Percentiles rank a stretch among this genome's conserved stretches.
Evolutionary conservation across 2,329 filamentous ascomycete species (phyloP).

Genomic region (Colletotrichum chrysophilum): DNA sequence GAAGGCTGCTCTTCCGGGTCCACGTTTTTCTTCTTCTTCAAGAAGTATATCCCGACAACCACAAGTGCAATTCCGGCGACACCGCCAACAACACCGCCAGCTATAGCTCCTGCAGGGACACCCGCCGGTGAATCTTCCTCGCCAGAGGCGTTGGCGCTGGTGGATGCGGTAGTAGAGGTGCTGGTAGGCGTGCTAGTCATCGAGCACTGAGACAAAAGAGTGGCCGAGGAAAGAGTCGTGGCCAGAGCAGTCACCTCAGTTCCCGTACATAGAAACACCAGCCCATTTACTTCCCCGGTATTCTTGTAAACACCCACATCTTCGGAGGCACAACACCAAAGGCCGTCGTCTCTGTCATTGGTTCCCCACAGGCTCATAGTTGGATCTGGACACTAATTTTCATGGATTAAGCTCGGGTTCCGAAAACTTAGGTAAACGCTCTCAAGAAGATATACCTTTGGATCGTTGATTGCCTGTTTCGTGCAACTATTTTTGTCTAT

Average conservation of each 20-base stretch:
- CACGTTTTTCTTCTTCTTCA: background rate
- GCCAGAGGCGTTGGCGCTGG: background rate
- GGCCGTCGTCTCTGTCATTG: background rate
- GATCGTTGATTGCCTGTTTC: background rate
- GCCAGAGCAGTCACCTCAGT: background rate
- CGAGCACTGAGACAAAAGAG: background rate
- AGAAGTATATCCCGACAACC: background rate
- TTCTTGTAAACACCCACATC: background rate
- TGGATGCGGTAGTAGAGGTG: background rate
- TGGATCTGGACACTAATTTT: background rate
- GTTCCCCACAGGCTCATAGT: background rate
- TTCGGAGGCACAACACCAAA: background rate
- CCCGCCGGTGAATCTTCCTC: background rate
- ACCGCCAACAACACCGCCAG: background rate
- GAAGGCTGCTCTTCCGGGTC: background rate
- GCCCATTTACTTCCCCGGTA: accelerated
- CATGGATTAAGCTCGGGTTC: background rate
- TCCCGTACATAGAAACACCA: background rate
- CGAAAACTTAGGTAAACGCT: accelerated
- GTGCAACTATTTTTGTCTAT: background rate
- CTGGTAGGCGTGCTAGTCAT: background rate
- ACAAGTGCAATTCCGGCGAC: background rate
- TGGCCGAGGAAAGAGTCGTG: background rate
- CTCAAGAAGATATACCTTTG: background rate
- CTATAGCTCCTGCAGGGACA: background rate